Evolutionary conservation across 2,329 filamentous ascomycete species (phyloP), one percentile per base, ranked within the genome.

Genomic region (Ascochyta fabae): DNA sequence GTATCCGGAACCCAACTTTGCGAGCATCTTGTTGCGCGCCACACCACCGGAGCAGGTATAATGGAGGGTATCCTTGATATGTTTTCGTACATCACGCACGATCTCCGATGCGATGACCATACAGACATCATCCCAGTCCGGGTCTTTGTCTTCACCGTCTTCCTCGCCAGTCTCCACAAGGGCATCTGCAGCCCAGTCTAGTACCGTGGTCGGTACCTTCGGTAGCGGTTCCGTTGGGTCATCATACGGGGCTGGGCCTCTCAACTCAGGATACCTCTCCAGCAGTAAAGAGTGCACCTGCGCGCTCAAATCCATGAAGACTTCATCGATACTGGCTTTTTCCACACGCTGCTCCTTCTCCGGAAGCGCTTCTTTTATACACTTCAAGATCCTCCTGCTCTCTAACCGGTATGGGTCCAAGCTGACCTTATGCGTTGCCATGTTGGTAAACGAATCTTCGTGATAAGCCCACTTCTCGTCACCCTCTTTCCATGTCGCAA

Each of bases 91-190:
- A 56, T 86, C 83, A 19, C 91, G 86, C 31, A 97, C 87, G 66
- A 98, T 95, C 70, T 97, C 92, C 2, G 92, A 93, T 0, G 90
- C 95, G 68, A 97, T 86, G 27, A 91, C 81, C 72, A 96, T 90
- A 15, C 86, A 90, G 62, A 98, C 84, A 79, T 99, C 95, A 74
- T 99, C 94, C 95, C 95, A 99, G 76, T 99, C 95, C 1, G 92
- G 91, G 68, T 96, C 89, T 64, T 89, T 84, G 19, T 88, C 84
- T 74, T 96, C 93, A 23, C 81, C 80, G 35, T 86, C 81, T 62
- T 95, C 88, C 40, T 86, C 81, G 59, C 95, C 87, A 44, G 96
- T 79, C 70, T 93, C 91, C 15, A 96, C 81, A 51, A 96, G 79
- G n/a, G 87, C 89, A 77, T 96, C 92, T 0, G 88, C 85, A 58